Evolutionary conservation across 2,329 filamentous ascomycete species (phyloP).

Genomic region (Amylocarpus encephaloides): DNA sequence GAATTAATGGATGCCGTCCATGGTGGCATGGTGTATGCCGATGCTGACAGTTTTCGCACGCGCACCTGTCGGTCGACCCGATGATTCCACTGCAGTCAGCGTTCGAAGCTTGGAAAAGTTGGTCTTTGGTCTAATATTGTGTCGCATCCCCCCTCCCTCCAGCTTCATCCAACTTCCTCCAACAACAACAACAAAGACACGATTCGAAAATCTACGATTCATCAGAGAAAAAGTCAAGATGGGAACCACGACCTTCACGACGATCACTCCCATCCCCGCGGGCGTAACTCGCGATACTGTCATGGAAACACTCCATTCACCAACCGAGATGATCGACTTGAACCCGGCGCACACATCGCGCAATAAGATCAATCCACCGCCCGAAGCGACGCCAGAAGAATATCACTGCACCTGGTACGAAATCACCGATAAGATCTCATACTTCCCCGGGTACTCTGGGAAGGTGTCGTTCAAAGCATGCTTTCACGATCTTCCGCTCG

Average conservation of each 20-base stretch:
- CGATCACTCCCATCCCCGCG: conserved; percentile 67
- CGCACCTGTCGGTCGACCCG: too few relatives aligned
- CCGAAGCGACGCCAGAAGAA: conserved; percentile 65
- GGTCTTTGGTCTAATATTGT: too few relatives aligned
- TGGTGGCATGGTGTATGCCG: too few relatives aligned
- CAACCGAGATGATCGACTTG: conserved; percentile 57
- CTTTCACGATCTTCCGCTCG: conserved; percentile 66
- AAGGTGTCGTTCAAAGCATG: conserved; percentile 73
- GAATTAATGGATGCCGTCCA: too few relatives aligned
- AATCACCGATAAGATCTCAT: conserved; percentile 69
- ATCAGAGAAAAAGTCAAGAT: conserved; percentile 38
- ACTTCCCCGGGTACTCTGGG: conserved; percentile 59
- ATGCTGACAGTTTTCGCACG: too few relatives aligned
- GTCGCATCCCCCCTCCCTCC: too few relatives aligned
- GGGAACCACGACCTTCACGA: conserved; percentile 67
- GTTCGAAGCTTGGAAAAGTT: too few relatives aligned
- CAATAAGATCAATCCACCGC: conserved; percentile 58
- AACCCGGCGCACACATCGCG: conserved; percentile 66
- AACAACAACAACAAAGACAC: too few relatives aligned
- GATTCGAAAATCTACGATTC: too few relatives aligned
- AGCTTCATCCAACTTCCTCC: neutral
- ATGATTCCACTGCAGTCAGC: too few relatives aligned
- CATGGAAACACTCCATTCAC: conserved; percentile 69
- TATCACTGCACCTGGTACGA: conserved; percentile 68
- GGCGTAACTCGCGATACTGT: conserved; percentile 63